Percentiles rank a stretch among this genome's conserved stretches.
Evolutionary conservation across 2,329 filamentous ascomycete species (phyloP).

Genomic region (Cytospora leucostoma): DNA sequence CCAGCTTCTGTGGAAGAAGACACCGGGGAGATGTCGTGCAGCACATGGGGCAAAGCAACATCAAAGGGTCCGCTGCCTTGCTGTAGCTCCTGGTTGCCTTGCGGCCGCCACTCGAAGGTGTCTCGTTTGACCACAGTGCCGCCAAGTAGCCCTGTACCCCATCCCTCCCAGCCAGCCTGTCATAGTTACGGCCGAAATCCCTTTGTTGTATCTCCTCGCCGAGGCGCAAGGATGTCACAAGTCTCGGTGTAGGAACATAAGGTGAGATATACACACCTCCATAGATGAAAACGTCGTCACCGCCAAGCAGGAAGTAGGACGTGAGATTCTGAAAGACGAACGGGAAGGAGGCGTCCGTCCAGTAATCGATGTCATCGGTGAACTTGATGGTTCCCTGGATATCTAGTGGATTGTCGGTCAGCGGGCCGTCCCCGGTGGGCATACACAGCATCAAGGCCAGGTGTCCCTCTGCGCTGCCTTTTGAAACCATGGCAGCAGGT

Average conservation of each 20-base stretch:
- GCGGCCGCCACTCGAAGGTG: conserved; percentile 1
- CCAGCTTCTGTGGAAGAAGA: conserved; percentile 8
- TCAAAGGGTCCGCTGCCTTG: not conserved
- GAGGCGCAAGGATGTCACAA: not conserved
- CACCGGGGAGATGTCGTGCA: not conserved
- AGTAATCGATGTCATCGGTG: conserved; percentile 66
- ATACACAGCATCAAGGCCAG: conserved; percentile 3
- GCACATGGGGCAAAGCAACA: not conserved
- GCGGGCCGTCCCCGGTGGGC: conserved; percentile 14
- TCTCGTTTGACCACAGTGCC: not conserved
- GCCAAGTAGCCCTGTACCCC: not conserved
- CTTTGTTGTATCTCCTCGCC: not conserved
- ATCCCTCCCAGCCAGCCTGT: not conserved
- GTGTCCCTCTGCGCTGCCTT: not conserved
- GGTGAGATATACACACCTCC: conserved; percentile 44
- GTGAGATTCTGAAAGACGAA: conserved; percentile 66
- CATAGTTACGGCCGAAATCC: conserved; percentile 17
- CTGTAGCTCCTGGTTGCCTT: conserved; percentile 1
- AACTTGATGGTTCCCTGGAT: conserved; percentile 52
- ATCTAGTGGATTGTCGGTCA: conserved; percentile 27
- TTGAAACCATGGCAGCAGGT: conserved; percentile 18
- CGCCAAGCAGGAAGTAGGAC: conserved; percentile 68
- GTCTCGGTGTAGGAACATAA: not conserved
- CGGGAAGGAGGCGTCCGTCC: conserved; percentile 63
- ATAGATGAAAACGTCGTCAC: conserved; percentile 66